phyloP scores from a whole-genome alignment of 257 asterid species.

The Gardenia jasminoides region DNA sequence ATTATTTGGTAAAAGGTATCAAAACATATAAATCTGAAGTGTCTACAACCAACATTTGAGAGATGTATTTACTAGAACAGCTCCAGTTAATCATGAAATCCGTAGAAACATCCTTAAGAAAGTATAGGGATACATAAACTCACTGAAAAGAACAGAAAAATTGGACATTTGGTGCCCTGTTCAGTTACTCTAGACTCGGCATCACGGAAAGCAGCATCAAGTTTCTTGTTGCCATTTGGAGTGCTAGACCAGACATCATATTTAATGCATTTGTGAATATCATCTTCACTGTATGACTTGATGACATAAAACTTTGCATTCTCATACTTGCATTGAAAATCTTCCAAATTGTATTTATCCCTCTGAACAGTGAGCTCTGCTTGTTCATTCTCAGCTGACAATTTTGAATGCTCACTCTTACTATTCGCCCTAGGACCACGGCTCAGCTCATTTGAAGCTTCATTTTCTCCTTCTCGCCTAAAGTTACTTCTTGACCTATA shows the following conservation, averaged over 20 bases:
- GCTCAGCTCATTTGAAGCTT: conserved; percentile 51
- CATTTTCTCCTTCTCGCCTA: conserved; percentile 51
- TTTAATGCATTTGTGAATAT: conserved; percentile 75
- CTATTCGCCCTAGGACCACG: conserved; percentile 77
- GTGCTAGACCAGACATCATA: conserved; percentile 94
- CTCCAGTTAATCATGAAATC: neutral
- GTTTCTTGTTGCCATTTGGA: conserved; percentile 69
- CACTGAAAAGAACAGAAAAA: conserved; percentile 80
- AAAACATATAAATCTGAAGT: neutral
- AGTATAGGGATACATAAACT: conserved; percentile 18
- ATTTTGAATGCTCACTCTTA: conserved; percentile 30
- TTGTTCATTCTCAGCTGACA: conserved; percentile 42
- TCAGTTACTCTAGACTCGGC: conserved; percentile 50
- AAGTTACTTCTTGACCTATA: conserved; percentile 40
- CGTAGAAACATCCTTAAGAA: neutral
- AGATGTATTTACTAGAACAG: neutral
- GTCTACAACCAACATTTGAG: neutral
- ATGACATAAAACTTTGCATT: conserved; percentile 72
- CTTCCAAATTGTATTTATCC: conserved; percentile 53
- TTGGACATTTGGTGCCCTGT: conserved; percentile 50
- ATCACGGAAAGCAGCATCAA: conserved; percentile 58
- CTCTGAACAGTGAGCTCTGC: conserved; percentile 31
- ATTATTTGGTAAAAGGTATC: too few relatives aligned
- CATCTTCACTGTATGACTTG: conserved; percentile 84
- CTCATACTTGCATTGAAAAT: conserved; percentile 52